Evolutionary conservation across 2,329 filamentous ascomycete species (phyloP).

Genomic region (Myriosclerotinia scirpicola): DNA sequence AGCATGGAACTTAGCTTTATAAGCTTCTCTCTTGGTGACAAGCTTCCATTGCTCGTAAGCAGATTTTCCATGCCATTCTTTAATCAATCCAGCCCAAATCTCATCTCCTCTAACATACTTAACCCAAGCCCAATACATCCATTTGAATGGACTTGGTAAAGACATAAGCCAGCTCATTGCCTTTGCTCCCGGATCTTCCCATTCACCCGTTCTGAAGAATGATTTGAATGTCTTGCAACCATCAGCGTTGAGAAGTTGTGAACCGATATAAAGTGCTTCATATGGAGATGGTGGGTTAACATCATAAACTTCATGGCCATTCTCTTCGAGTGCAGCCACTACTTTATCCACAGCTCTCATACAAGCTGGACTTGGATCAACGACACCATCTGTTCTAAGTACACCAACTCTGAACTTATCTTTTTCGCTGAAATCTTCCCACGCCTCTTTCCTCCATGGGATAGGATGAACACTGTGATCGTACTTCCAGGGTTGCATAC

Average conservation of each 20-base stretch:
- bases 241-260: conserved; percentile 80
- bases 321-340: conserved; percentile 63
- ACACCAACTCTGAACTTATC: conserved; percentile 71
- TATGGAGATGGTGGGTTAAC: conserved; percentile 69
- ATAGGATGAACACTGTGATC: conserved; percentile 84
- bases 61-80: conserved; percentile 70
- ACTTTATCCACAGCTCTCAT: conserved; percentile 70
- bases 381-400: conserved; percentile 76
- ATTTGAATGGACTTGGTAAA: conserved; percentile 73
- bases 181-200: conserved; percentile 73
- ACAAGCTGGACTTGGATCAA: conserved; percentile 85
- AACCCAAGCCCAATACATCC: conserved; percentile 87
- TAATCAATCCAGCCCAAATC: conserved; percentile 76
- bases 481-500: conserved; percentile 86
- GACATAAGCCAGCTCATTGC: conserved; percentile 74
- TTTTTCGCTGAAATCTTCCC: conserved; percentile 59
- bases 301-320: conserved; percentile 74
- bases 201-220: conserved; percentile 74
- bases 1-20: conserved; percentile 74
- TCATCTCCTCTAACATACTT: conserved; percentile 75
- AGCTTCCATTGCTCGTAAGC: conserved; percentile 81
- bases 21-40: conserved; percentile 73
- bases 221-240: conserved; percentile 78
- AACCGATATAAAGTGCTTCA: conserved; percentile 72
- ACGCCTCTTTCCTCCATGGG: conserved; percentile 67